Percentiles rank a stretch among this genome's conserved stretches.
These are phyloP conservation scores for Pseudomassariella vexata DNA, from an alignment of 2,329 filamentous ascomycete genomes.

Conservation along the genomic window DNA sequence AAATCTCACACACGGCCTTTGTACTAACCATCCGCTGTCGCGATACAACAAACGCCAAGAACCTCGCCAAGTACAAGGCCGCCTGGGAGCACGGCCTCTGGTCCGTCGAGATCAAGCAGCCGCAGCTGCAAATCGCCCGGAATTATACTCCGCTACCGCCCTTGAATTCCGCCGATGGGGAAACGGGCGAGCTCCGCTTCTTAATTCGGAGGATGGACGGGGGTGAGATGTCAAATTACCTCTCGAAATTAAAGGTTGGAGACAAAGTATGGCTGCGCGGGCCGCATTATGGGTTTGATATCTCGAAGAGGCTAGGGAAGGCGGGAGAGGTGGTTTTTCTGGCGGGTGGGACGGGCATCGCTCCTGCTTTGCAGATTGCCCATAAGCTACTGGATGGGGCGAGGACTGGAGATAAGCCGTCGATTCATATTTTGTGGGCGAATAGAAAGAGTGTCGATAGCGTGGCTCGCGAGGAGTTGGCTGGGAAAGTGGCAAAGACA, in stretches of 20 bases:
- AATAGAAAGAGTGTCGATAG: conserved; percentile 64
- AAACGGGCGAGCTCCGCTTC: conserved; percentile 53
- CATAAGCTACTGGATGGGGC: conserved; percentile 48
- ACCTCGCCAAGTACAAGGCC: conserved; percentile 18
- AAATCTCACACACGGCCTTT: conserved; percentile 61
- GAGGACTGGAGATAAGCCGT: conserved; percentile 24
- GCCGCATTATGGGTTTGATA: conserved; percentile 63
- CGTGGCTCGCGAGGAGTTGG: conserved; percentile 50
- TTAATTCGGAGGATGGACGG: conserved; percentile 71
- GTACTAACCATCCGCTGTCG: conserved; percentile 58
- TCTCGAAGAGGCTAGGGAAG: conserved; percentile 28
- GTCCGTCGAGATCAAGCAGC: conserved; percentile 92
- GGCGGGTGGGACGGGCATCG: conserved; percentile 88
- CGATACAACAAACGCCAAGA: conserved; percentile 14
- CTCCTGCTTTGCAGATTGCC: conserved; percentile 78
- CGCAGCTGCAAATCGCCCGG: conserved; percentile 83
- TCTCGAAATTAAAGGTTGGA: conserved; percentile 59
- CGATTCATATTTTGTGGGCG: conserved; percentile 77
- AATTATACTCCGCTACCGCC: conserved; percentile 86
- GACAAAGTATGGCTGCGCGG: conserved; percentile 71
- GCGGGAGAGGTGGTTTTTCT: conserved; percentile 67
- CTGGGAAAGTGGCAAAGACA: conserved; percentile 12
- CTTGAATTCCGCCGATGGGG: conserved; percentile 17
- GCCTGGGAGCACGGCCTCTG: conserved; percentile 65
- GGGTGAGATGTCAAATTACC: conserved; percentile 82